A percentile compares a stretch with the other conserved stretches of the same genome.
Conservation (phyloP, 1,139 yeast genomes). For the Casaregolazyma lundiana region DNA sequence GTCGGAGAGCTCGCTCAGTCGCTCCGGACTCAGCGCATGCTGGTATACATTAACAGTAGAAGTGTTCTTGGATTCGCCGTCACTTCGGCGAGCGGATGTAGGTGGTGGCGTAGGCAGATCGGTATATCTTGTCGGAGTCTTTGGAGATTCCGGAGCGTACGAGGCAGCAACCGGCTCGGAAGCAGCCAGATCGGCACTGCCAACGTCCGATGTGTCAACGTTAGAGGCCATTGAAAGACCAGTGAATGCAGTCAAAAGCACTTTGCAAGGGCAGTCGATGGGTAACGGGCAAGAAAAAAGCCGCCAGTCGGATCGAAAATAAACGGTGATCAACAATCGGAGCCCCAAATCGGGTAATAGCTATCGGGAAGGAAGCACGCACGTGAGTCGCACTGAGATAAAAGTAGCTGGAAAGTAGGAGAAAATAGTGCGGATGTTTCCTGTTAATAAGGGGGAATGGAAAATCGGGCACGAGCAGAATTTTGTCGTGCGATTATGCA, state of each 20-base stretch:
- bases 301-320: no score
- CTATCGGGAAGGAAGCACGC: not conserved
- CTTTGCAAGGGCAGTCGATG: not conserved
- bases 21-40: constrained; percentile 5
- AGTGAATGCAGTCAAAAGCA: no score
- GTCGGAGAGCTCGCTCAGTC: constrained; percentile 9
- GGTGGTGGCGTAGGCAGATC: constrained; percentile 8
- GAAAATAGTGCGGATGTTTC: not conserved
- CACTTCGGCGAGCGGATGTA: not conserved
- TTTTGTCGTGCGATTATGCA: not conserved
- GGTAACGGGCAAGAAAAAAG: not conserved
- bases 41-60: not conserved
- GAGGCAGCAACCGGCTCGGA: not conserved
- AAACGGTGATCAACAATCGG: not conserved
- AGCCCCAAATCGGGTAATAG: not conserved
- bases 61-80: not conserved
- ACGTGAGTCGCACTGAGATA: no score
- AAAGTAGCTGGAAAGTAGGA: not conserved
- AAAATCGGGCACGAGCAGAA: not conserved
- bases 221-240: not conserved
- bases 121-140: constrained; percentile 6
- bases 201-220: not conserved
- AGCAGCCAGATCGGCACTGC: not conserved
- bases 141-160: constrained; percentile 1
- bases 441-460: not conserved